Evolutionary conservation across 2,329 filamentous ascomycete species (phyloP), one percentile per base, ranked within the genome.

Genomic region (Dothiorella sarmentorum): DNA sequence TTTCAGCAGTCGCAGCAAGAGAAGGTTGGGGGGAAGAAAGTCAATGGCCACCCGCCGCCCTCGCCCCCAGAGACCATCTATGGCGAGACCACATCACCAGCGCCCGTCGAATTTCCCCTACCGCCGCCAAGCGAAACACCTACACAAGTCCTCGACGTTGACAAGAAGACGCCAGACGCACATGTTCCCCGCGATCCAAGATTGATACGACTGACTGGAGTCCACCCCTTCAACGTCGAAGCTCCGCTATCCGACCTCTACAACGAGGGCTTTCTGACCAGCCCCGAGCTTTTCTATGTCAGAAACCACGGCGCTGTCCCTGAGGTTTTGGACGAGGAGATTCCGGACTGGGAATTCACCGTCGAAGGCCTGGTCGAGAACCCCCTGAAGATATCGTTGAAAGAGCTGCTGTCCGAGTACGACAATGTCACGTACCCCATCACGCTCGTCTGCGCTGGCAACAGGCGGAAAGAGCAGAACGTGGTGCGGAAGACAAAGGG

Each of bases 381-480:
- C 2, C 90, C 91, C 0, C 74, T 95, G 31, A 86, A 76, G 13
- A 78, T 96, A 65, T 89, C 80, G 2, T 77, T 97, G 51, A 80
- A 82, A 35, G 85, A 94, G 55, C 81, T 97, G 0, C 77, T 95
- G 29, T 76, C 80, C 33, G 81, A 89, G 7, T 95, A 88, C 66
- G 85, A 92, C 57, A 90, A 95, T 69, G 82, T 90, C 24, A 96
- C 91, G 2, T 89, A 89, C 60, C 92, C 92, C 0, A 82, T 97
- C 61, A 96, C 92, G 0, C 82, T 97, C 1, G 91, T 96, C 20
- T 97, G 92, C 71, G 92, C 92, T 3, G 92, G 92, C 1, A 97
- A 97, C 71, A 82, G 92, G 60, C 83, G 92, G 29, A 96, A 96
- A 75, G 92, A 97, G 73, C 92, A 96, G 69, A 97, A 97, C 65